These are phyloP conservation scores for Calonectria pteridis DNA, from an alignment of 2,329 filamentous ascomycete species.

Conservation along the genomic window DNA sequence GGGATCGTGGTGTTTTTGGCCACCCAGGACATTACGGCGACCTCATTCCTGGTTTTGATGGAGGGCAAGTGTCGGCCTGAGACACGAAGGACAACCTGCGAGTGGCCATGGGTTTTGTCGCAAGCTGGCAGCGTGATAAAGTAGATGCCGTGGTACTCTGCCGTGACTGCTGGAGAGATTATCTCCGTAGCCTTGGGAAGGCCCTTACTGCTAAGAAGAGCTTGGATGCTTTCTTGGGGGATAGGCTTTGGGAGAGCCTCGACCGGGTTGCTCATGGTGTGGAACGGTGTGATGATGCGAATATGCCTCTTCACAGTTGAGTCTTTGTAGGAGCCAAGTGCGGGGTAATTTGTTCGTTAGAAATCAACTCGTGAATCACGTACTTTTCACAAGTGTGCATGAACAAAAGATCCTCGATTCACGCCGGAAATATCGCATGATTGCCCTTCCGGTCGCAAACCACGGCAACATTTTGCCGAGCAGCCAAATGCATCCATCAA, in stretches of 20 bases:
- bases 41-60: conserved; percentile 54
- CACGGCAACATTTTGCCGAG: background rate
- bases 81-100: conserved; percentile 48
- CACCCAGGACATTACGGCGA: conserved; percentile 51
- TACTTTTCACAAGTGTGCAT: background rate
- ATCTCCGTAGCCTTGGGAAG: background rate
- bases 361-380: background rate
- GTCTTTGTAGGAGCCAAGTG: background rate
- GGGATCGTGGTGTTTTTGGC: conserved; percentile 49
- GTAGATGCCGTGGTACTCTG: background rate
- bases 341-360: no score
- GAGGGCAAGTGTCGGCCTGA: conserved; percentile 51
- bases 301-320: background rate
- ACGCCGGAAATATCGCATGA: background rate
- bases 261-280: background rate
- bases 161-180: background rate
- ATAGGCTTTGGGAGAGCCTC: background rate
- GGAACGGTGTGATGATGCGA: background rate
- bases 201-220: background rate
- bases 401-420: background rate
- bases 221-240: background rate
- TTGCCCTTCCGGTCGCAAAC: background rate
- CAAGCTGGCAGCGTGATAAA: background rate
- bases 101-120: background rate
- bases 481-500: background rate